Percentiles rank a stretch among this genome's conserved stretches.
Evolutionary conservation across 2,329 filamentous ascomycete species (phyloP).

Genomic region (Fusarium sp.): DNA sequence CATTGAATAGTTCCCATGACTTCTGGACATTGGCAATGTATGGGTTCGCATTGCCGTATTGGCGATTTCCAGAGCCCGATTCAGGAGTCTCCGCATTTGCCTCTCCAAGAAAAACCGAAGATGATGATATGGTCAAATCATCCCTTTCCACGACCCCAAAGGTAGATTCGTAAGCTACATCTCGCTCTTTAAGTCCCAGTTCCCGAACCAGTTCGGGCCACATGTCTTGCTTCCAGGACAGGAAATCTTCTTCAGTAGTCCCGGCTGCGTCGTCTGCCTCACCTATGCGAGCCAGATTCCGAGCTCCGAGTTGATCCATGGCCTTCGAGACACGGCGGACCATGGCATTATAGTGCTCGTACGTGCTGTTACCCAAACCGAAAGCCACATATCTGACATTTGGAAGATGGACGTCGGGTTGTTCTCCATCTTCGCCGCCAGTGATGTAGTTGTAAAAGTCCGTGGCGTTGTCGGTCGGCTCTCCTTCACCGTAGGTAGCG

Average conservation of each 20-base stretch:
- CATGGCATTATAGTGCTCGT: constrained; percentile 8
- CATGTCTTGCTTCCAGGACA: constrained; percentile 11
- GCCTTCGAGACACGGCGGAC: background rate
- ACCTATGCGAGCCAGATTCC: background rate
- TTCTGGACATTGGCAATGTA: background rate
- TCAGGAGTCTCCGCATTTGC: background rate
- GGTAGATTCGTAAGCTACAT: background rate
- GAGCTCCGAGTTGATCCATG: background rate
- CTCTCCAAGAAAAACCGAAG: background rate
- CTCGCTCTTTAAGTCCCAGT: background rate
- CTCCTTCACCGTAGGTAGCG: background rate
- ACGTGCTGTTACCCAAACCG: background rate
- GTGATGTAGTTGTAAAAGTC: background rate
- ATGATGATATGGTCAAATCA: background rate
- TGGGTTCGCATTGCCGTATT: constrained; percentile 1
- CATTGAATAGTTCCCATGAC: background rate
- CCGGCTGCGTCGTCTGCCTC: constrained; percentile 4
- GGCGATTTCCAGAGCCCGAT: background rate
- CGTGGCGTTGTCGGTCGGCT: background rate
- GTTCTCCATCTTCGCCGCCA: background rate
- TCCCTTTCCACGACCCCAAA: constrained; percentile 11
- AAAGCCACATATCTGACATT: constrained; percentile 11
- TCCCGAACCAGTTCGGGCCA: constrained; percentile 1
- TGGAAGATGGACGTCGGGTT: background rate
- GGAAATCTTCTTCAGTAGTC: constrained; percentile 1